phyloP scores from a whole-genome alignment of 164 flowering plant species.

The Tetracentron sinense region DNA sequence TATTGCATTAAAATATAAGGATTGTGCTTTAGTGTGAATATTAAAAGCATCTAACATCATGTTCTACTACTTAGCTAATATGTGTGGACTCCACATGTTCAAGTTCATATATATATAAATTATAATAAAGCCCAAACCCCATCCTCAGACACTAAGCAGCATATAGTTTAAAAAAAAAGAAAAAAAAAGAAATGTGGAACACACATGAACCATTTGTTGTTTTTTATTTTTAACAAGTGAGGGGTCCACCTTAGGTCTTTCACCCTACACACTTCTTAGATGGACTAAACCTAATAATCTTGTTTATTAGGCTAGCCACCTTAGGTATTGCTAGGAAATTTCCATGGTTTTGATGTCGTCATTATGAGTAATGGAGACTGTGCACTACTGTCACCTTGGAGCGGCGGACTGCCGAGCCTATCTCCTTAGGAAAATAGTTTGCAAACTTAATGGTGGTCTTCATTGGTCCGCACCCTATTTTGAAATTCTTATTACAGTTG shows the following conservation, averaged over 20 bases:
- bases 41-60: slow-evolving; percentile 2
- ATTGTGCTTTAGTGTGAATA: slow-evolving; percentile 1
- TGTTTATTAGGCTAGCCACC: slow-evolving; percentile 9
- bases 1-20: slow-evolving; percentile 8
- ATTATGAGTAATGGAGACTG: slow-evolving; percentile 16
- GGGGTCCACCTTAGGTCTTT: background rate
- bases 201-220: too few relatives aligned
- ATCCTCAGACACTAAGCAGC: slow-evolving; percentile 1
- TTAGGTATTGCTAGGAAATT: slow-evolving; percentile 14
- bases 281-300: background rate
- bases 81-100: slow-evolving; percentile 2
- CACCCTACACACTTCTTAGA: background rate
- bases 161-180: too few relatives aligned
- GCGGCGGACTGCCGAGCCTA: background rate
- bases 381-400: background rate
- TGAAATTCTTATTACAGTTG: too few relatives aligned
- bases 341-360: slow-evolving; percentile 11
- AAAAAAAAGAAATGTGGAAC: background rate
- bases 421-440: too few relatives aligned
- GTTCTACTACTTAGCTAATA: slow-evolving; percentile 1
- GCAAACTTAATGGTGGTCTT: too few relatives aligned
- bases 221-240: background rate
- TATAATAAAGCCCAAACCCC: slow-evolving; percentile 6
- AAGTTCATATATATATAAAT: slow-evolving; percentile 1
- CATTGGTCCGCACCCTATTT: too few relatives aligned